Percentiles rank a stretch among this genome's conserved stretches.
Evolutionary conservation across 768 basidiomycete species (phyloP).

Genomic region (Leccinum imitatum): DNA sequence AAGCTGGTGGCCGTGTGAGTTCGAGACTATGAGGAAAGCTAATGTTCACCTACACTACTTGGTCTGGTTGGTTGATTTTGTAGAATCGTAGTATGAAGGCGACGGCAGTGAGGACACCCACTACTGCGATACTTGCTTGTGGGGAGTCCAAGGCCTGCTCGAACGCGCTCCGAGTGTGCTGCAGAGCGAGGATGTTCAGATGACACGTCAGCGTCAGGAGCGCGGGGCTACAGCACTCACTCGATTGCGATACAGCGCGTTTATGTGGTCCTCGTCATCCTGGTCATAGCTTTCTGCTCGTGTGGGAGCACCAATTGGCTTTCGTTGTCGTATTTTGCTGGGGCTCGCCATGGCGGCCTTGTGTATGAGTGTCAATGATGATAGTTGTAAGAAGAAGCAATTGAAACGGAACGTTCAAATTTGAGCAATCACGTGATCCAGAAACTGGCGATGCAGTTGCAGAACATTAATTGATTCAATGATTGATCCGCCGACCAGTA

Average conservation of each 20-base stretch:
- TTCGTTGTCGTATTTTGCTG: conserved; percentile 33
- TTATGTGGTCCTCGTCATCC: conserved; percentile 53
- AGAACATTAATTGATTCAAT: not conserved
- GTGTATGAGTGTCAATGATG: not conserved
- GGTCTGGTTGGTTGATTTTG: conserved; percentile 92
- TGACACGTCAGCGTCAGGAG: conserved; percentile 14
- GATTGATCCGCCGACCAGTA: not conserved
- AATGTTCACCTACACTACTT: conserved; percentile 74
- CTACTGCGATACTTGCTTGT: conserved; percentile 60
- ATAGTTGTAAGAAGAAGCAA: conserved; percentile 4
- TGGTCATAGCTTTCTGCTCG: conserved; percentile 31
- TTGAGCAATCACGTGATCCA: conserved; percentile 23
- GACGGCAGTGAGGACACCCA: conserved; percentile 63
- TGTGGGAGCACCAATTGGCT: conserved; percentile 13
- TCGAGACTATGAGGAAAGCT: not conserved
- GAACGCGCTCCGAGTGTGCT: conserved; percentile 58
- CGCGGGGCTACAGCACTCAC: conserved; percentile 32
- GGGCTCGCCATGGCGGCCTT: conserved; percentile 33
- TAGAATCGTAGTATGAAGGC: conserved; percentile 88
- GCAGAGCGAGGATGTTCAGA: conserved; percentile 21
- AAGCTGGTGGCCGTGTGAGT: conserved; percentile 52
- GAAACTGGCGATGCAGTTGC: not conserved
- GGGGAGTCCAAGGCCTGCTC: conserved; percentile 64
- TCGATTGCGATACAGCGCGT: conserved; percentile 48
- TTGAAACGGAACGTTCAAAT: conserved; percentile 1